A percentile compares a stretch with the other conserved stretches of the same genome.
These are phyloP conservation scores for Claviceps sp. DNA, from an alignment of 2,329 filamentous ascomycete species.

Conservation along the genomic window DNA sequence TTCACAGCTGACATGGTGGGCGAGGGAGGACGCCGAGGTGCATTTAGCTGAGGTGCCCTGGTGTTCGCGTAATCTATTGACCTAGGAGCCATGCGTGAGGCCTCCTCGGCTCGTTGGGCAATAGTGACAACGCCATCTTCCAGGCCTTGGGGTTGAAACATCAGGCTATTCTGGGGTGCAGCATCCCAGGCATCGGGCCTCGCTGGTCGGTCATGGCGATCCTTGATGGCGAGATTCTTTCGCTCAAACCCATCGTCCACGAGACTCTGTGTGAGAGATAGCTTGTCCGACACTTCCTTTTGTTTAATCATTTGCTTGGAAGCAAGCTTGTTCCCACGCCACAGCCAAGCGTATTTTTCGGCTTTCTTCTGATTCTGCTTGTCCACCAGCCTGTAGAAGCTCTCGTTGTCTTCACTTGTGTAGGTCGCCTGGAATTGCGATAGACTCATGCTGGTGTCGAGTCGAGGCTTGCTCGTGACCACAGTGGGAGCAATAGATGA, in stretches of 20 bases:
- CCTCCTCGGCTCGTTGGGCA: constrained; percentile 53
- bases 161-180: constrained; percentile 66
- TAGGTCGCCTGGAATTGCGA: constrained; percentile 82
- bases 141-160: constrained; percentile 64
- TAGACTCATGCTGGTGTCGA: constrained; percentile 69
- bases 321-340: constrained; percentile 73
- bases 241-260: constrained; percentile 43
- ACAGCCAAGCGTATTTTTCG: constrained; percentile 81
- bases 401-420: constrained; percentile 96
- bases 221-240: constrained; percentile 49
- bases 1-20: constrained; percentile 75
- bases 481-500: constrained; percentile 35
- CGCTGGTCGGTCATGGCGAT: constrained; percentile 59
- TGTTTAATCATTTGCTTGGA: constrained; percentile 66
- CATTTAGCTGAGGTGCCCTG: constrained; percentile 46
- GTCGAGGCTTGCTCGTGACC: constrained; percentile 28
- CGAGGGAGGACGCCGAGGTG: constrained; percentile 45
- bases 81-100: constrained; percentile 64
- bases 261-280: constrained; percentile 32
- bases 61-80: constrained; percentile 75
- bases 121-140: constrained; percentile 48
- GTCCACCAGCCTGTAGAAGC: constrained; percentile 85
- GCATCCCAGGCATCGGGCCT: constrained; percentile 65
- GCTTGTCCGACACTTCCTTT: constrained; percentile 44
- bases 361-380: constrained; percentile 75